phyloP scores from a whole-genome alignment of 495 filamentous ascomycete genomes.

The Xylaria cubensis region DNA sequence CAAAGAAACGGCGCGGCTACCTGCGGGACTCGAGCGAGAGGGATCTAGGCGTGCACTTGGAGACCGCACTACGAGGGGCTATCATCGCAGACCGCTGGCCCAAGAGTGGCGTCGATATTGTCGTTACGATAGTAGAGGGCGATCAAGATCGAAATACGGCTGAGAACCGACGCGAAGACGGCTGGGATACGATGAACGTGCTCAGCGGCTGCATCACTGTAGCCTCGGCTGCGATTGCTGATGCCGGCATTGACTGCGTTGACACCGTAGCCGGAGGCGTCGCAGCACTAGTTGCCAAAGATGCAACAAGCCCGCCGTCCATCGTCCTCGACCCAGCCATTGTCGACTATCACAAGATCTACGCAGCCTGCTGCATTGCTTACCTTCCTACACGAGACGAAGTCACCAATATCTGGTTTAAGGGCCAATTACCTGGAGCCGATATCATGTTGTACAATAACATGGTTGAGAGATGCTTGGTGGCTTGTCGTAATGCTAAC shows the following conservation, averaged over 20 bases:
- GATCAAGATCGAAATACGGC: constrained; percentile 64
- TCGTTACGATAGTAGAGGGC: constrained; percentile 90
- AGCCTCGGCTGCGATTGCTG: constrained; percentile 91
- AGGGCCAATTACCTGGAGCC: constrained; percentile 63
- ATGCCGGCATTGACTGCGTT: constrained; percentile 95
- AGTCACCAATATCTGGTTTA: constrained; percentile 92
- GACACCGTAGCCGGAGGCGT: constrained; percentile 90
- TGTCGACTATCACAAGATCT: constrained; percentile 75
- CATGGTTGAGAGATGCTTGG: constrained; percentile 51
- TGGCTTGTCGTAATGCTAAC: constrained; percentile 51
- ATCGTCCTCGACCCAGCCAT: constrained; percentile 86
- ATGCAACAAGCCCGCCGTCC: constrained; percentile 44
- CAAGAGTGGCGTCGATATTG: constrained; percentile 92
- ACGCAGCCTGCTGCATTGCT: constrained; percentile 85
- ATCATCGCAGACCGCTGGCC: constrained; percentile 95
- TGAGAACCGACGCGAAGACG: constrained; percentile 62
- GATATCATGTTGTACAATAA: constrained; percentile 49
- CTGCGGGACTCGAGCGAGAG: constrained; percentile 85
- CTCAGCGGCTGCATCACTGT: constrained; percentile 92
- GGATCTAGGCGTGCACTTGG: constrained; percentile 88
- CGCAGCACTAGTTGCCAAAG: constrained; percentile 71
- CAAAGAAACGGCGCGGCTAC: constrained; percentile 80
- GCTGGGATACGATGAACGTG: constrained; percentile 80
- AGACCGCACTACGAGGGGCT: constrained; percentile 85
- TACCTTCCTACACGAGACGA: constrained; percentile 90